Evolutionary conservation across 1,284 basidiomycete species (phyloP).

Genomic region (Melampsora occidentalis): DNA sequence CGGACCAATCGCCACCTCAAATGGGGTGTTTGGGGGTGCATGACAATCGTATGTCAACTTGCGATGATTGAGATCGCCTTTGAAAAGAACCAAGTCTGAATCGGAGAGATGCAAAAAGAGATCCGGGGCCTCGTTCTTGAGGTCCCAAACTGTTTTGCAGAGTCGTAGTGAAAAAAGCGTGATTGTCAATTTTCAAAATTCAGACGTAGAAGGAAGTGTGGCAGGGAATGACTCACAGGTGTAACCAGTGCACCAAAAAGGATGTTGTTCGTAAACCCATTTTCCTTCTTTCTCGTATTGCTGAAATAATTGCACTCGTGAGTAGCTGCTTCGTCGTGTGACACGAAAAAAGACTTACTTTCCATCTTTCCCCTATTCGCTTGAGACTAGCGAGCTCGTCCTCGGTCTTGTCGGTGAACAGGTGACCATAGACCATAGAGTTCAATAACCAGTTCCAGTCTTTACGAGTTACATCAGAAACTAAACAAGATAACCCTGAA

Average conservation of each 20-base stretch:
- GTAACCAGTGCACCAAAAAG: constrained; percentile 86
- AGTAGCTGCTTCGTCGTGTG: background rate
- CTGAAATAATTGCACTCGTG: constrained; percentile 53
- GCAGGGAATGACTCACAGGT: constrained; percentile 60
- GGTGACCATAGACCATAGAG: constrained; percentile 78
- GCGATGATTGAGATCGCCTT: constrained; percentile 89
- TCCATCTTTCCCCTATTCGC: constrained; percentile 82
- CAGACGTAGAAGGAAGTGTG: background rate
- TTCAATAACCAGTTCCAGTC: constrained; percentile 89
- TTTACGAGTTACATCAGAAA: constrained; percentile 89
- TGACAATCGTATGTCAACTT: constrained; percentile 90
- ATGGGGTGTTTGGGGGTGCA: constrained; percentile 83
- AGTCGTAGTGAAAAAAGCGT: constrained; percentile 26
- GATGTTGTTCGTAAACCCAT: constrained; percentile 94
- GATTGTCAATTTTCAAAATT: background rate
- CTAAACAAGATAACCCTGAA: constrained; percentile 62
- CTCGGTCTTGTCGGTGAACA: constrained; percentile 77
- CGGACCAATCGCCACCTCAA: constrained; percentile 86
- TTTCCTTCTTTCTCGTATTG: constrained; percentile 89
- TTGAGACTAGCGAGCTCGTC: constrained; percentile 77
- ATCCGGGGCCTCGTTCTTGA: constrained; percentile 85
- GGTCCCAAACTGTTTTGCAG: constrained; percentile 65
- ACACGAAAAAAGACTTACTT: constrained; percentile 60
- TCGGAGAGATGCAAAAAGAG: constrained; percentile 87
- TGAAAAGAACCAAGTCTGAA: constrained; percentile 91